These are phyloP conservation scores for Musa troglodytarum DNA, from an alignment of 176 grass and related monocot genomes.

Conservation along the genomic window DNA sequence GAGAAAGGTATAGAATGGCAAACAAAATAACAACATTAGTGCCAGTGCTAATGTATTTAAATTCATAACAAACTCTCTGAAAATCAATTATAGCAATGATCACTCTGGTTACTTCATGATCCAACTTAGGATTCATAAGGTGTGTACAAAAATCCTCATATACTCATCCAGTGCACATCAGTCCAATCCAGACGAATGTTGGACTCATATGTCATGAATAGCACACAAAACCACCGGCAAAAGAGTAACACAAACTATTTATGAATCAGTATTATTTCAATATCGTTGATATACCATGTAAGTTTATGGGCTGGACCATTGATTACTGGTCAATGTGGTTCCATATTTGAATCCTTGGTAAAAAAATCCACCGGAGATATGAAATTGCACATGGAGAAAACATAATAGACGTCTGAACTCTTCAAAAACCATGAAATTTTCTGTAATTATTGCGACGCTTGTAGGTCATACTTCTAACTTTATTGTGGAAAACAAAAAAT, in stretches of 20 bases:
- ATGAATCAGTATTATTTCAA: neutral
- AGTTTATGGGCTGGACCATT: too few species aligned
- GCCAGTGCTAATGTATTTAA: too few species aligned
- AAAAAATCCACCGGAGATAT: neutral
- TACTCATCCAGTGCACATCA: neutral
- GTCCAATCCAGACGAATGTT: neutral
- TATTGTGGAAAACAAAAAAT: neutral
- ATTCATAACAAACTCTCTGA: too few species aligned
- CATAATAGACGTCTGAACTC: neutral
- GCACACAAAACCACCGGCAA: neutral
- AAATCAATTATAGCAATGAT: too few species aligned
- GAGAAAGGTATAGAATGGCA: too few species aligned
- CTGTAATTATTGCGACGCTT: too few species aligned
- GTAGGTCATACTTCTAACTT: neutral
- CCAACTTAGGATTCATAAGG: too few species aligned
- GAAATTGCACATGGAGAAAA: neutral
- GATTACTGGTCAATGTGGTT: too few species aligned
- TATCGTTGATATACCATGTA: neutral
- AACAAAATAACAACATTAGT: too few species aligned
- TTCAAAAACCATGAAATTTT: neutral
- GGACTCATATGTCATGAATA: too few species aligned
- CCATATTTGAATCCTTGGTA: too few species aligned
- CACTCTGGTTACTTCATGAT: too few species aligned
- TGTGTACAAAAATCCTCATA: neutral
- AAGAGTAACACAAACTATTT: neutral